Evolutionary conservation across 1,284 basidiomycete genomes (phyloP).

Genomic region (Naganishia sp.): DNA sequence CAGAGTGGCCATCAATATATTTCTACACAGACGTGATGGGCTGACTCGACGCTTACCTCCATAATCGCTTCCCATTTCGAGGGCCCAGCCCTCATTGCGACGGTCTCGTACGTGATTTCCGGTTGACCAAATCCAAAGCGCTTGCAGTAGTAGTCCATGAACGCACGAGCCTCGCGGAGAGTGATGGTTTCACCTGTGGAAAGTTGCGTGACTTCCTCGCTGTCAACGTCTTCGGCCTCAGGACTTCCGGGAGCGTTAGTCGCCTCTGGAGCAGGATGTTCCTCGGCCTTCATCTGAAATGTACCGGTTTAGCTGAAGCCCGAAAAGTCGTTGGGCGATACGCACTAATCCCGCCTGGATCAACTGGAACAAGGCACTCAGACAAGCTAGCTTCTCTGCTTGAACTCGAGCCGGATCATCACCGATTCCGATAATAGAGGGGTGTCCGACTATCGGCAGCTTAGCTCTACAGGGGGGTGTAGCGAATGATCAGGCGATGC

Average conservation of each 20-base stretch:
- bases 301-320: constrained; percentile 15
- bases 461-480: constrained; percentile 39
- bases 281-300: constrained; percentile 34
- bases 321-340: background rate
- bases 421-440: constrained; percentile 57
- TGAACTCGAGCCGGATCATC: constrained; percentile 69
- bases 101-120: constrained; percentile 64
- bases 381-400: constrained; percentile 72
- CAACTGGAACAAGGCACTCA: constrained; percentile 71
- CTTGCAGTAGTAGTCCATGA: constrained; percentile 94
- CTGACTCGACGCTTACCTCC: constrained; percentile 57
- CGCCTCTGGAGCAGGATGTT: constrained; percentile 26
- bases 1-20: background rate
- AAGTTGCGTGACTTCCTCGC: constrained; percentile 53
- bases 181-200: constrained; percentile 65
- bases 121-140: constrained; percentile 78
- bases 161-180: constrained; percentile 77
- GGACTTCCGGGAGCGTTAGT: constrained; percentile 1
- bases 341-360: constrained; percentile 62
- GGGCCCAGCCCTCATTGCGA: constrained; percentile 37
- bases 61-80: constrained; percentile 78
- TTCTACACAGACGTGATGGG: no score
- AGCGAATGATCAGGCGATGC: background rate
- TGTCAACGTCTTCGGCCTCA: constrained; percentile 24
- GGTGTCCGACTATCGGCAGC: constrained; percentile 39